A percentile compares a stretch with the other conserved stretches of the same genome.
Evolutionary conservation across 306 rosid species (phyloP).

Genomic region (Cucumis sativus): Cucumber_9930_V3 NC_026658.2:9705501-9706000

Average conservation of each 20-base stretch:
- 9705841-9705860: not conserved
- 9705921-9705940: not conserved
- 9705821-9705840: not conserved
- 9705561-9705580: not conserved
- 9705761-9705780: no score
- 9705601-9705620: not conserved
- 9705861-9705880: not conserved
- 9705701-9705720: not conserved
- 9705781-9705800: not conserved
- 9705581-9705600: not conserved
- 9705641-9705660: not conserved
- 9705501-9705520: not conserved
- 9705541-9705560: not conserved
- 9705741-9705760: not conserved
- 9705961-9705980: not conserved
- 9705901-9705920: not conserved
- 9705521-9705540: not conserved
- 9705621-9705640: not conserved
- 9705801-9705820: not conserved
- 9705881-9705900: not conserved
- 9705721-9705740: not conserved
- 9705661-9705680: not conserved
- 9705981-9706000: not conserved
- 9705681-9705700: not conserved
- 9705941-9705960: not conserved